A percentile compares a stretch with the other conserved stretches of the same genome.
These are phyloP conservation scores for Paracoccidioides brasiliensis DNA, from an alignment of 2,329 filamentous ascomycete species.

Conservation along the genomic window DNA sequence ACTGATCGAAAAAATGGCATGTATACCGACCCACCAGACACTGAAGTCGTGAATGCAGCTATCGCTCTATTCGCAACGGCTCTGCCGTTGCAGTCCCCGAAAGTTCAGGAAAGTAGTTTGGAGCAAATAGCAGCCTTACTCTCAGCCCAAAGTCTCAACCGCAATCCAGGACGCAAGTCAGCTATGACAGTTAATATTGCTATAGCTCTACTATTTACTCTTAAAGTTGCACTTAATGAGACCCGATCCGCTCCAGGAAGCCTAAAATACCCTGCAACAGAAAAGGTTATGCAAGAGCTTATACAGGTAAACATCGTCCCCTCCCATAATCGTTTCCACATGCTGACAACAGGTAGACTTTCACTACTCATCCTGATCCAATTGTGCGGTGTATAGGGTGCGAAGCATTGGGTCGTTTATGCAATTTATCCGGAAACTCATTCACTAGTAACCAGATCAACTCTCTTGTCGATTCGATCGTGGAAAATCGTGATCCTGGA, in stretches of 20 bases:
- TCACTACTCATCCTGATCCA: conserved; percentile 71
- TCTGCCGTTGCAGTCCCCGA: conserved; percentile 74
- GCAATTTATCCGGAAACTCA: conserved; percentile 68
- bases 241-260: conserved; percentile 60
- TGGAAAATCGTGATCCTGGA: conserved; percentile 83
- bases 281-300: conserved; percentile 55
- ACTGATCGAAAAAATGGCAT: conserved; percentile 32
- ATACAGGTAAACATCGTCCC: conserved; percentile 52
- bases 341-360: conserved; percentile 37
- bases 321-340: neutral
- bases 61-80: conserved; percentile 88
- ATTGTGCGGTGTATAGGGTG: conserved; percentile 78
- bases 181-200: conserved; percentile 87
- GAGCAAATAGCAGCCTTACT: conserved; percentile 87
- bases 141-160: conserved; percentile 63
- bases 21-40: conserved; percentile 67
- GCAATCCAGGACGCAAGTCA: conserved; percentile 76
- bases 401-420: conserved; percentile 72
- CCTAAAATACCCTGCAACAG: conserved; percentile 60
- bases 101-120: conserved; percentile 88
- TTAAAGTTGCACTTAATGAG: conserved; percentile 76
- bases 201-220: conserved; percentile 61
- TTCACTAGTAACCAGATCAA: conserved; percentile 88
- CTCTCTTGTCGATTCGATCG: conserved; percentile 82
- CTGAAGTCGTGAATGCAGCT: conserved; percentile 86